Evolutionary conservation across 306 rosid genomes (phyloP), one percentile per base, ranked within the genome.

Genomic region (Malus sylvestris): DNA sequence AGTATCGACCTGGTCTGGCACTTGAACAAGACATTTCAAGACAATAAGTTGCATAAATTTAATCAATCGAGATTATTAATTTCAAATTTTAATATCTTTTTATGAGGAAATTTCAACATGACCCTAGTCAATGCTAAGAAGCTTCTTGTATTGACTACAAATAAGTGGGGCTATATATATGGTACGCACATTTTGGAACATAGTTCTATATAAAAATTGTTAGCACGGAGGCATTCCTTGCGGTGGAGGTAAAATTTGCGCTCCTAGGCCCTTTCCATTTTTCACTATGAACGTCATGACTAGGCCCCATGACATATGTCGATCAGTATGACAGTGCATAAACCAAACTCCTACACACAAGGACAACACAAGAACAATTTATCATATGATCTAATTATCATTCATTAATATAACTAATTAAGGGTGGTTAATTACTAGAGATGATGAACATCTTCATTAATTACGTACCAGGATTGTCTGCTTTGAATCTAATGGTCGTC

Each of bases 161-260:
- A 33, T 33, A 33, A 33, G 33, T 30, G 33, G 33, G 33, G 4
- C 33, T 30, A 33, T 33, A 33, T 6, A 33, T 33, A 6, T 33
- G 38, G 38, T 33, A 33, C 38, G 38, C 8, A 33, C 38, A 35
- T 35, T 35, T 35, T 35, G 40, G 40, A 35, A 6, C 2, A 35
- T 6, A 35, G 9, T 35, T 6, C 40, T 6, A 1, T 35, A 35
- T 6, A 35, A 35, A 10, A 16, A 2, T 76, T 64, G 6, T 67
- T 70, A 81, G 49, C 85, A 77, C 4, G 79, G 85, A 30, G 85
- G 85, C 85, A 82, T 81, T 30, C 78, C 75, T 4, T 67, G 72
- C 33, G 81, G 85, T 40, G 85, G 85, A 10, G 79, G 81, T 25
- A 82, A 27, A 4, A 82, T 20, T 3, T 59, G 71, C 0, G 61